Percentiles rank a stretch among this genome's conserved stretches.
Conservation (phyloP, 2,329 filamentous ascomycete species). For the Trichoderma guizhouense region DNA sequence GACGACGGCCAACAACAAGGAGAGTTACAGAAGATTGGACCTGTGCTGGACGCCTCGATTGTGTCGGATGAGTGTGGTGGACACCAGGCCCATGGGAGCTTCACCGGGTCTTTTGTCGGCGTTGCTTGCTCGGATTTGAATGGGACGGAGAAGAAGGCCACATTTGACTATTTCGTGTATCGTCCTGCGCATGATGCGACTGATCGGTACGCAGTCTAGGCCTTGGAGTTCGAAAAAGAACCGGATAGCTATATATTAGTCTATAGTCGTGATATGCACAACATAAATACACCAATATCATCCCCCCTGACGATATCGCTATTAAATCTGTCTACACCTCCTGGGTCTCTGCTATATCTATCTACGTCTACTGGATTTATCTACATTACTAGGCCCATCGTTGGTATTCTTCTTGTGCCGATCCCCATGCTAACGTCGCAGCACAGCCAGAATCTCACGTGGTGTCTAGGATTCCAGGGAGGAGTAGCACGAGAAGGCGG, state of each 20-base stretch:
- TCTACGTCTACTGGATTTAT: neutral
- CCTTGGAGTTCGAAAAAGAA: neutral
- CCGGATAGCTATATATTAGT: neutral
- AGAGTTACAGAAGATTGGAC: constrained; percentile 49
- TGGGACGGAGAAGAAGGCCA: constrained; percentile 44
- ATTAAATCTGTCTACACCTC: too few species aligned
- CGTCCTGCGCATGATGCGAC: constrained; percentile 44
- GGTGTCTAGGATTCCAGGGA: neutral
- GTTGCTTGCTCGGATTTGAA: constrained; percentile 56
- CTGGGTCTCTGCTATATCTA: too few species aligned
- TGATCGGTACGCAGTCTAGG: constrained; percentile 34
- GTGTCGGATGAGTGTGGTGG: constrained; percentile 62
- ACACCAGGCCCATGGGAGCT: constrained; percentile 59
- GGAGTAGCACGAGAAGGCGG: neutral
- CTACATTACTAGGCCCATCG: neutral
- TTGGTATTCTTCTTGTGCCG: neutral
- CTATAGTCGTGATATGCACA: neutral
- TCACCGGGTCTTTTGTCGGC: constrained; percentile 60
- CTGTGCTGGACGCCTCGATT: constrained; percentile 56
- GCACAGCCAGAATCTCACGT: neutral
- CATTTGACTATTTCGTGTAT: constrained; percentile 53
- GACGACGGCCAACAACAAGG: neutral
- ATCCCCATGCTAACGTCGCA: neutral
- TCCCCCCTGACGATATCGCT: too few species aligned
- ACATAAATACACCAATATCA: neutral